These are phyloP conservation scores for Myochromella boudieri DNA, from an alignment of 768 basidiomycete genomes.

Conservation along the genomic window DNA sequence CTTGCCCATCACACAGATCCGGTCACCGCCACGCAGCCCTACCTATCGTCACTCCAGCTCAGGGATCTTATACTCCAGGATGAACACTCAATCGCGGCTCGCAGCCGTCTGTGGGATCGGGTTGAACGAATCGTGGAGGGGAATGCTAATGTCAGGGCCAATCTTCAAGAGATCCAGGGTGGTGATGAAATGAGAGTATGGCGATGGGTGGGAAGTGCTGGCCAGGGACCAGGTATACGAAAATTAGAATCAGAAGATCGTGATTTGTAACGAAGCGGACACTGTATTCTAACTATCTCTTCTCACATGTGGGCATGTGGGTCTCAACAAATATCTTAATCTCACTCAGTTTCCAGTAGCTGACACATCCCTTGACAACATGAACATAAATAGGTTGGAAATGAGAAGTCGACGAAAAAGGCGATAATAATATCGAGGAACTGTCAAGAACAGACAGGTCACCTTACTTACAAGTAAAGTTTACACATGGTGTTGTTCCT, in stretches of 20 bases:
- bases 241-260: slow-evolving; percentile 8
- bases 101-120: slow-evolving; percentile 73
- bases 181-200: slow-evolving; percentile 91
- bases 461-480: neutral
- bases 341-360: neutral
- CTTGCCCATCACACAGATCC: slow-evolving; percentile 82
- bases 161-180: slow-evolving; percentile 78
- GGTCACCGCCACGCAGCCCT: slow-evolving; percentile 68
- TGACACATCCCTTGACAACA: neutral
- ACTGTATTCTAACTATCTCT: too few species aligned
- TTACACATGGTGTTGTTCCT: slow-evolving; percentile 4
- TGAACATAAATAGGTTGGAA: too few species aligned
- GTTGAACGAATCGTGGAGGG: slow-evolving; percentile 87
- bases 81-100: slow-evolving; percentile 68
- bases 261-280: too few species aligned
- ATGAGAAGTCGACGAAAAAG: slow-evolving; percentile 29
- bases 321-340: too few species aligned
- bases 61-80: slow-evolving; percentile 84
- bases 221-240: slow-evolving; percentile 19
- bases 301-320: too few species aligned
- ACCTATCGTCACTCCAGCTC: slow-evolving; percentile 82
- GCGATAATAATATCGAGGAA: slow-evolving; percentile 37
- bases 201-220: slow-evolving; percentile 77
- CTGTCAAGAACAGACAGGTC: slow-evolving; percentile 22
- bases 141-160: slow-evolving; percentile 87